Evolutionary conservation across 2,329 filamentous ascomycete species (phyloP).

Genomic region (Pseudocercospora ulei): DNA sequence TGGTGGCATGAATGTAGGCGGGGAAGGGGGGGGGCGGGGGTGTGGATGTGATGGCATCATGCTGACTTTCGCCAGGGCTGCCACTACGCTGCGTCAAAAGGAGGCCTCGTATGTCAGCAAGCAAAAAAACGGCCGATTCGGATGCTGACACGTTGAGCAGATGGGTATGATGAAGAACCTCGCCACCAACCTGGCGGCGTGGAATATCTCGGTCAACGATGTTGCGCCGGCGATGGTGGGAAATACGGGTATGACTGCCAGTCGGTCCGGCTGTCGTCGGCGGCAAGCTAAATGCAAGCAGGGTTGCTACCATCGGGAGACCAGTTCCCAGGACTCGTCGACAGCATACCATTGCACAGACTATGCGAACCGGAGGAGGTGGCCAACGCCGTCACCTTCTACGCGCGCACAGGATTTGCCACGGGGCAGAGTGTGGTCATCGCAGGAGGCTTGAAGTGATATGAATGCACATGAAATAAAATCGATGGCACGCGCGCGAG

Average conservation of each 20-base stretch:
- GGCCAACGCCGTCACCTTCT: constrained; percentile 51
- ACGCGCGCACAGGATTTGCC: constrained; percentile 46
- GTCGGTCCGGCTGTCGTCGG: background rate
- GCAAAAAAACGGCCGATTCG: constrained; percentile 4
- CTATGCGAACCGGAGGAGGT: constrained; percentile 51
- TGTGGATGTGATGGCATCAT: constrained; percentile 39
- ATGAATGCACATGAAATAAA: no score
- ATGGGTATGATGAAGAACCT: constrained; percentile 58
- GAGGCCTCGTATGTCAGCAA: constrained; percentile 32
- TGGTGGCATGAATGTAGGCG: constrained; percentile 54
- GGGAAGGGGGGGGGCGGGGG: constrained; percentile 50
- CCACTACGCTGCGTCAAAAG: constrained; percentile 28
- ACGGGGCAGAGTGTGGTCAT: constrained; percentile 25
- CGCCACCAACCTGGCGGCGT: constrained; percentile 49
- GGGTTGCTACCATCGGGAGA: constrained; percentile 49
- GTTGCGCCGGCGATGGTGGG: constrained; percentile 44
- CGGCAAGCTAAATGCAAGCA: background rate
- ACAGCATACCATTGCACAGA: constrained; percentile 49
- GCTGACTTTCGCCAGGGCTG: constrained; percentile 18
- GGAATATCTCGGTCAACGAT: constrained; percentile 57
- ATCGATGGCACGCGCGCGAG: no score
- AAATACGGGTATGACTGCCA: constrained; percentile 1
- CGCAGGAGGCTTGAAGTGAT: constrained; percentile 24
- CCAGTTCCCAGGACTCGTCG: constrained; percentile 46
- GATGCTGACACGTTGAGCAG: constrained; percentile 26